Conservation (phyloP, 2,329 filamentous ascomycete species). For the Colletotrichum melonis region DNA sequence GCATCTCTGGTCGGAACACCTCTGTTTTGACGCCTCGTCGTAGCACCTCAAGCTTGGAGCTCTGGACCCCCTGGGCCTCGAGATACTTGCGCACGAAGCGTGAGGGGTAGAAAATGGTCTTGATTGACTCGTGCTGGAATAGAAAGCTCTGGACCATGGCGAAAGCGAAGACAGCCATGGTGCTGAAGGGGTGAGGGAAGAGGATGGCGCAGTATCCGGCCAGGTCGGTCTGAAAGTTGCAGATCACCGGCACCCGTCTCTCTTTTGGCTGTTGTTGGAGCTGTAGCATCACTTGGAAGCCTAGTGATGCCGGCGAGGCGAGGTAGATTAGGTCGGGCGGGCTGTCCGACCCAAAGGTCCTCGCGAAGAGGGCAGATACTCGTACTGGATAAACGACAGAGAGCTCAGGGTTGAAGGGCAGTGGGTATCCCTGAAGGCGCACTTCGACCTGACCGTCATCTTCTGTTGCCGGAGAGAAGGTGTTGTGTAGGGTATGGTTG, state of each 20-base stretch:
- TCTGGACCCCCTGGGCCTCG: conserved; percentile 64
- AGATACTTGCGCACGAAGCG: conserved; percentile 72
- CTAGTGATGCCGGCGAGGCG: conserved; percentile 75
- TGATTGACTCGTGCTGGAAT: conserved; percentile 70
- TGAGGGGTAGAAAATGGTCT: conserved; percentile 77
- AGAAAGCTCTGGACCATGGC: conserved; percentile 73
- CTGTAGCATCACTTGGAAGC: conserved; percentile 79
- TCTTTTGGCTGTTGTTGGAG: conserved; percentile 67
- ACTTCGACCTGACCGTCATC: conserved; percentile 56
- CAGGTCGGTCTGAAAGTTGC: conserved; percentile 80
- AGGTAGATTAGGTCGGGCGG: conserved; percentile 76
- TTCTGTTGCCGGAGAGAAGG: conserved; percentile 57
- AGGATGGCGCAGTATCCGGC: conserved; percentile 76
- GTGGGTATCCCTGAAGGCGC: conserved; percentile 71
- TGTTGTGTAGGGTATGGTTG: conserved; percentile 65
- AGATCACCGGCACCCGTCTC: conserved; percentile 68
- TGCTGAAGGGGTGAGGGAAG: conserved; percentile 72
- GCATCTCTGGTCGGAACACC: conserved; percentile 66
- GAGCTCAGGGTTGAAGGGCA: conserved; percentile 78
- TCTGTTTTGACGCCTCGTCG: conserved; percentile 74
- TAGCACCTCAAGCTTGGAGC: conserved; percentile 68
- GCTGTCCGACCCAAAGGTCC: conserved; percentile 63
- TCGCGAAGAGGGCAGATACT: conserved; percentile 68
- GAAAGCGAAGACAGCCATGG: conserved; percentile 71
- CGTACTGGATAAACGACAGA: conserved; percentile 77